phyloP scores from a whole-genome alignment of 2,329 filamentous ascomycete genomes.

The Aureobasidium sp. region DNA sequence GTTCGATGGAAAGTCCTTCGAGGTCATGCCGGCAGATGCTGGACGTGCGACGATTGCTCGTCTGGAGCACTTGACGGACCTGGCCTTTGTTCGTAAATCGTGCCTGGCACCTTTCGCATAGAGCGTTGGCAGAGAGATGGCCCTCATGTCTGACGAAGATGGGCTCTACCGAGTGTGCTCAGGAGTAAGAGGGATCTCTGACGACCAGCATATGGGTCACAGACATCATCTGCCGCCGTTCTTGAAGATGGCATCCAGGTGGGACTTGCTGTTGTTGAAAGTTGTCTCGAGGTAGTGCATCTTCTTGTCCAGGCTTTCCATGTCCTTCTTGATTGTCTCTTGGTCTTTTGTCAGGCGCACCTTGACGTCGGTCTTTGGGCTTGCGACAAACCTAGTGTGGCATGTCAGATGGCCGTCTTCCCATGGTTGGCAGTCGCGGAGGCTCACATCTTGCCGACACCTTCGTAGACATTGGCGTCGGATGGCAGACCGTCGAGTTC shows the following conservation, averaged over 20 bases:
- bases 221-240: slow-evolving; percentile 23
- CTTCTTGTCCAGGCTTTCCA: slow-evolving; percentile 76
- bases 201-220: background rate
- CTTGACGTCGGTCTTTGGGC: slow-evolving; percentile 64
- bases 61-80: background rate
- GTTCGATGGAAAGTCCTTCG: background rate
- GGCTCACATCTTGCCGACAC: slow-evolving; percentile 88
- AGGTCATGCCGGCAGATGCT: background rate
- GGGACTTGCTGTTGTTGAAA: slow-evolving; percentile 84
- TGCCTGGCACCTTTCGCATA: background rate
- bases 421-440: background rate
- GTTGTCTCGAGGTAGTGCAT: slow-evolving; percentile 91
- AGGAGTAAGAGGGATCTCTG: background rate
- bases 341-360: slow-evolving; percentile 68
- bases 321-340: slow-evolving; percentile 65
- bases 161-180: background rate
- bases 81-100: background rate
- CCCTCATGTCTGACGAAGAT: no score
- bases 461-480: slow-evolving; percentile 80
- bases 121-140: background rate
- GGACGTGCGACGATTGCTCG: background rate
- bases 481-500: slow-evolving; percentile 71
- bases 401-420: background rate
- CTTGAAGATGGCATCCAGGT: slow-evolving; percentile 81
- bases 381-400: slow-evolving; percentile 69